These are phyloP conservation scores for Circinella umbellata DNA, from an alignment of 371 early-diverging fungal genomes.

Conservation along the genomic window DNA sequence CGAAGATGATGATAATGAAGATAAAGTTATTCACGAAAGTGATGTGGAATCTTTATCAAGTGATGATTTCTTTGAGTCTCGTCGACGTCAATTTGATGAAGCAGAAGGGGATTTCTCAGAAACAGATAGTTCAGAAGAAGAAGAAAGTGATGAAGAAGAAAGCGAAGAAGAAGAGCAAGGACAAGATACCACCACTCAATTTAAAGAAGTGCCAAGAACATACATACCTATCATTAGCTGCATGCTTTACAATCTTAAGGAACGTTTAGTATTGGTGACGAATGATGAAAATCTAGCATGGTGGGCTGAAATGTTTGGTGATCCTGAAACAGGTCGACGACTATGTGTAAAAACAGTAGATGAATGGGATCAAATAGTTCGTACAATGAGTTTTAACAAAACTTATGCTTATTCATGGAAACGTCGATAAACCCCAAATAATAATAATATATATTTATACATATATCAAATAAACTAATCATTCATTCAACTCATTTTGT, in stretches of 20 bases:
- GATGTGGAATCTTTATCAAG: slow-evolving; percentile 29
- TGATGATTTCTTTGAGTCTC: slow-evolving; percentile 28
- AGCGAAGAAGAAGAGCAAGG: slow-evolving; percentile 2
- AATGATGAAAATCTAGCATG: slow-evolving; percentile 53
- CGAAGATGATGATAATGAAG: slow-evolving; percentile 24
- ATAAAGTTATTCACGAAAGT: slow-evolving; percentile 11
- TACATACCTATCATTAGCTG: slow-evolving; percentile 51
- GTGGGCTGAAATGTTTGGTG: slow-evolving; percentile 57
- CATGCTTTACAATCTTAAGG: slow-evolving; percentile 41
- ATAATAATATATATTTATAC: neutral
- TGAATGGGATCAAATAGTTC: slow-evolving; percentile 49
- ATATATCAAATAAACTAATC: neutral
- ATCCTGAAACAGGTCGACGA: slow-evolving; percentile 38
- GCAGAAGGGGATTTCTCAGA: slow-evolving; percentile 23
- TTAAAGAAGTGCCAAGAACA: slow-evolving; percentile 37
- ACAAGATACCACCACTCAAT: slow-evolving; percentile 16
- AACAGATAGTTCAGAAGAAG: slow-evolving; percentile 9
- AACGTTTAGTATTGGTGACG: slow-evolving; percentile 45
- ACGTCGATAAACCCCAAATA: slow-evolving; percentile 19
- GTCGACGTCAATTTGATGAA: slow-evolving; percentile 27
- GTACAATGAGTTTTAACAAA: slow-evolving; percentile 34
- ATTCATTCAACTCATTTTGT: too few species aligned
- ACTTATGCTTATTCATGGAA: slow-evolving; percentile 35
- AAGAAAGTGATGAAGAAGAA: slow-evolving; percentile 11
- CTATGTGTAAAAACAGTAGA: slow-evolving; percentile 43